Conservation (phyloP, 2,329 filamentous ascomycete genomes). For the Elsinoe arachidis region DNA sequence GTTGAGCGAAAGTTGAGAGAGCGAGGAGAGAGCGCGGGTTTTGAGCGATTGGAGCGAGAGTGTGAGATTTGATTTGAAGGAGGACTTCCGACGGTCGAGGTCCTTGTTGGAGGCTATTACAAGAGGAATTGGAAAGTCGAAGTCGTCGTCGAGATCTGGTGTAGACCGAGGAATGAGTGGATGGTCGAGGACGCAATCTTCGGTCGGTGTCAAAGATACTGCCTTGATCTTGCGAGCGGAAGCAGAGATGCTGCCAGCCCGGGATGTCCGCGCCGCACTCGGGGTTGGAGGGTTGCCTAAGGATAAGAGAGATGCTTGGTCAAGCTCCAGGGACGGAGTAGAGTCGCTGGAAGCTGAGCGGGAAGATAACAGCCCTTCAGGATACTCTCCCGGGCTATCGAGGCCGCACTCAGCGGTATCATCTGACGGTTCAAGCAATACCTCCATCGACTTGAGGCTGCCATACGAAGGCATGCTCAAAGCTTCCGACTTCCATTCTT, state of each 20-base stretch:
- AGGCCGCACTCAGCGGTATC: slow-evolving; percentile 34
- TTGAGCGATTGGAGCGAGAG: slow-evolving; percentile 54
- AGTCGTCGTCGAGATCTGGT: slow-evolving; percentile 20
- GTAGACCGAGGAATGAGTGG: slow-evolving; percentile 41
- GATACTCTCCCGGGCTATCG: slow-evolving; percentile 24
- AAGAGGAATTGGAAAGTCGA: slow-evolving; percentile 23
- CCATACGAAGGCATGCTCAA: slow-evolving; percentile 23
- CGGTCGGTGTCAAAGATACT: slow-evolving; percentile 41
- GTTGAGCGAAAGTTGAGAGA: slow-evolving; percentile 46
- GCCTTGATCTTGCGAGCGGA: slow-evolving; percentile 36
- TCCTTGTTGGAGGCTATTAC: slow-evolving; percentile 35
- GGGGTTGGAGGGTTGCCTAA: slow-evolving; percentile 35
- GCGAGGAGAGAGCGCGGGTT: slow-evolving; percentile 48
- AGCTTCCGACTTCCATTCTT: slow-evolving; percentile 45
- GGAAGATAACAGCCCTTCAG: slow-evolving; percentile 34
- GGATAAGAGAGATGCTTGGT: slow-evolving; percentile 38
- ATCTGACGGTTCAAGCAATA: slow-evolving; percentile 48
- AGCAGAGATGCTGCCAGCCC: slow-evolving; percentile 22
- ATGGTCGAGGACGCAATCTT: slow-evolving; percentile 50
- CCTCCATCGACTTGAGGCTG: slow-evolving; percentile 37
- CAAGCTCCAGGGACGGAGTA: slow-evolving; percentile 43
- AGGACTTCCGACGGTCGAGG: slow-evolving; percentile 20
- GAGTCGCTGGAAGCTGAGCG: slow-evolving; percentile 52
- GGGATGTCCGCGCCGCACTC: slow-evolving; percentile 27
- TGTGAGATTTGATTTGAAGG: slow-evolving; percentile 56